Evolutionary conservation across 2,329 filamentous ascomycete genomes (phyloP).

Genomic region (Pseudogymnoascus destructans): DNA sequence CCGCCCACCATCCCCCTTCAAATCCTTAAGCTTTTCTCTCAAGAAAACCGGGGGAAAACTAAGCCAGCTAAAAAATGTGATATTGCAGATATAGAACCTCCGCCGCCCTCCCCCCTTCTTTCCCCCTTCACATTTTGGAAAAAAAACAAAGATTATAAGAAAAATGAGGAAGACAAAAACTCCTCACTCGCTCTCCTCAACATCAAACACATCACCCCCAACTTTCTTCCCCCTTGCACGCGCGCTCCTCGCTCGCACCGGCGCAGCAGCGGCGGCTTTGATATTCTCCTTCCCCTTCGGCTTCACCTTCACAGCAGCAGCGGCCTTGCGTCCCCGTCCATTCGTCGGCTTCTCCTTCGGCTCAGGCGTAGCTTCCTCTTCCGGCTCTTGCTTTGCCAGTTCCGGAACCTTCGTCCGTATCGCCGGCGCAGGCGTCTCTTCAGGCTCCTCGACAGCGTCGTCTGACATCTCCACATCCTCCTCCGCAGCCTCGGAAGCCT

Average conservation of each 20-base stretch:
- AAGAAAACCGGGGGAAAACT: not conserved
- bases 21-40: not conserved
- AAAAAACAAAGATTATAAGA: too few species aligned
- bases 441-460: not conserved
- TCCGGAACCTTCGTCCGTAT: not conserved
- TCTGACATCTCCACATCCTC: conserved; percentile 24
- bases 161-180: too few species aligned
- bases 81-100: not conserved
- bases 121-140: too few species aligned
- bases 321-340: not conserved
- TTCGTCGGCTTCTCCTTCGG: not conserved
- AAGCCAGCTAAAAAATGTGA: not conserved
- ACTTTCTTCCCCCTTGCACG: not conserved
- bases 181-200: not conserved
- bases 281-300: not conserved
- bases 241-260: not conserved
- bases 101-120: not conserved
- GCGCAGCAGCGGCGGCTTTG: not conserved
- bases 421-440: not conserved
- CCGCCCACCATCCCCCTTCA: not conserved
- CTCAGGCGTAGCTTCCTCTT: not conserved
- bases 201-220: not conserved
- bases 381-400: not conserved
- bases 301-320: not conserved
- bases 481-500: conserved; percentile 10